A percentile compares a stretch with the other conserved stretches of the same genome.
Evolutionary conservation across 306 rosid genomes (phyloP).

Genomic region (Comarum palustre): DNA sequence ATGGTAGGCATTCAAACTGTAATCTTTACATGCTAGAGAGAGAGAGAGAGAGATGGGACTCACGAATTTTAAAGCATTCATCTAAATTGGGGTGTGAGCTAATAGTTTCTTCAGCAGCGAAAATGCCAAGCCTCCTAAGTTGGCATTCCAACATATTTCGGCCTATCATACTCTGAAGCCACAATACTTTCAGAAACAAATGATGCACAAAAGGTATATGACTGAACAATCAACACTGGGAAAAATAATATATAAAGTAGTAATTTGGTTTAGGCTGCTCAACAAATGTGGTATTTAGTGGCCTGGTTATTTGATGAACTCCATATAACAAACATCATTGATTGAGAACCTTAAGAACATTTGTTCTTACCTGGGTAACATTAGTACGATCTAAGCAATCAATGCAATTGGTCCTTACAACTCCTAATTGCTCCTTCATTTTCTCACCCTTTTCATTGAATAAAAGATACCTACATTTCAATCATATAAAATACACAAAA

Average conservation of each 20-base stretch:
- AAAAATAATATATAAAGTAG: neutral
- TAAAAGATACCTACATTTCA: constrained; percentile 66
- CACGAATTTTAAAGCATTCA: constrained; percentile 73
- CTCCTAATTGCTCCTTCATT: constrained; percentile 95
- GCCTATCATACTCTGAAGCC: constrained; percentile 90
- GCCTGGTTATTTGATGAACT: neutral
- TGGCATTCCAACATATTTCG: constrained; percentile 83
- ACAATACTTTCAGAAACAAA: constrained; percentile 19
- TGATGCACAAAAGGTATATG: neutral
- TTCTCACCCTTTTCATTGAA: constrained; percentile 85
- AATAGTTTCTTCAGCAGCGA: constrained; percentile 94
- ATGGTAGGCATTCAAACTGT: neutral
- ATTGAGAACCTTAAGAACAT: neutral
- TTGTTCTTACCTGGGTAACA: constrained; percentile 80
- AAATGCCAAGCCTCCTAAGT: constrained; percentile 89
- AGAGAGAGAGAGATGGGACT: constrained; percentile 28
- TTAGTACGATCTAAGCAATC: constrained; percentile 98
- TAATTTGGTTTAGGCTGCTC: neutral
- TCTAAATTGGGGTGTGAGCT: constrained; percentile 88
- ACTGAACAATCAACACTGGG: neutral
- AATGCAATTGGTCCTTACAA: constrained; percentile 88
- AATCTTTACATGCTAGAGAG: neutral
- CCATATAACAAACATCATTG: neutral
- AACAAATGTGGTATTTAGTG: neutral
- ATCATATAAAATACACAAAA: constrained; percentile 21